phyloP scores from a whole-genome alignment of 306 rosid genomes.

The Cercis canadensis region DNA sequence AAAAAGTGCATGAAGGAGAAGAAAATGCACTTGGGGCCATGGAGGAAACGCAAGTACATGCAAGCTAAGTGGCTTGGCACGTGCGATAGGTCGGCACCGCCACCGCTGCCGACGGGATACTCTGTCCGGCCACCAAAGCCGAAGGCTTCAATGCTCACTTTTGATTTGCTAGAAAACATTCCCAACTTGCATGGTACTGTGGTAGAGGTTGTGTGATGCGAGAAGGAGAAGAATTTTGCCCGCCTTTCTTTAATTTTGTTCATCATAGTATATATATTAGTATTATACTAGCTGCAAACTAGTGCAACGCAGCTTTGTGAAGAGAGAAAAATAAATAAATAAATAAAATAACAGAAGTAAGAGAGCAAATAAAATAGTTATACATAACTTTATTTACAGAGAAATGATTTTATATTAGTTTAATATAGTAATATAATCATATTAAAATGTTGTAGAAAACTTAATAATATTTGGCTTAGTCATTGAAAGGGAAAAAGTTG shows the following conservation, averaged over 20 bases:
- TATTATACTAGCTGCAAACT: too few relatives aligned
- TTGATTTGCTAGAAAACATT: conserved; percentile 60
- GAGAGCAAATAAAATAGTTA: too few relatives aligned
- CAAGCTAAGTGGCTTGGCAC: conserved; percentile 82
- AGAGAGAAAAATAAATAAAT: too few relatives aligned
- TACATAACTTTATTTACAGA: too few relatives aligned
- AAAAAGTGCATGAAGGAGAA: conserved; percentile 88
- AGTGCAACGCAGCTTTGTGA: too few relatives aligned
- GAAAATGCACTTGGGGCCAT: conserved; percentile 85
- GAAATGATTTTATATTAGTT: too few relatives aligned
- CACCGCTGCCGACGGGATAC: conserved; percentile 36
- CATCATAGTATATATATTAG: too few relatives aligned
- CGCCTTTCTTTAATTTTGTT: not conserved
- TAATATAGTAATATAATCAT: too few relatives aligned
- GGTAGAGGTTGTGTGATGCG: conserved; percentile 56
- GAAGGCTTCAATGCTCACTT: conserved; percentile 77
- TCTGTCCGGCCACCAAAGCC: conserved; percentile 46
- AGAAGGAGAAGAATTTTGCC: not conserved
- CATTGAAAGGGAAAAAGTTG: too few relatives aligned
- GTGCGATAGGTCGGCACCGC: conserved; percentile 46
- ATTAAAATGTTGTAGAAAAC: too few relatives aligned
- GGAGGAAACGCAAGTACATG: conserved; percentile 91
- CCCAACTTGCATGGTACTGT: conserved; percentile 44
- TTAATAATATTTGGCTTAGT: too few relatives aligned
- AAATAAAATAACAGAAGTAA: too few relatives aligned